A percentile compares a stretch with the other conserved stretches of the same genome.
These are phyloP conservation scores for Daldinia decipiens DNA, from an alignment of 495 filamentous ascomycete species.

Conservation along the genomic window DNA sequence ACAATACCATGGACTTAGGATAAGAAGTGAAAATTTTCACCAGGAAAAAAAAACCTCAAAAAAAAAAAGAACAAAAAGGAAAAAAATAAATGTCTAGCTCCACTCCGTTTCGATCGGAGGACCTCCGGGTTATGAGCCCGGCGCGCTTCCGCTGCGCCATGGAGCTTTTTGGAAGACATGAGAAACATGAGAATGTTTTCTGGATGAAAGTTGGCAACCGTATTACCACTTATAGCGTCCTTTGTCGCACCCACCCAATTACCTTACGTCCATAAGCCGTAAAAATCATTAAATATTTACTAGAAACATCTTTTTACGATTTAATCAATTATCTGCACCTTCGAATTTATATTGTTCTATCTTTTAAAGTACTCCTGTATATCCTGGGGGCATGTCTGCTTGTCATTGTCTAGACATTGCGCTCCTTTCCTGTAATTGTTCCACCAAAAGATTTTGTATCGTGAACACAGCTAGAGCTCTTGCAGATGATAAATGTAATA, in stretches of 20 bases:
- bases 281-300: no score
- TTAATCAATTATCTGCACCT: neutral
- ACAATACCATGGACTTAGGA: neutral
- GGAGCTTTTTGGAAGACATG: conserved; percentile 45
- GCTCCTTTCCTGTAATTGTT: neutral
- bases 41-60: neutral
- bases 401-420: neutral
- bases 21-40: neutral
- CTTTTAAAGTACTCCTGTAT: neutral
- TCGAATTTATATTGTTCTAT: neutral
- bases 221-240: neutral
- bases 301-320: neutral
- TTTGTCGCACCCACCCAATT: neutral
- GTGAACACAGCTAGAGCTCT: no score
- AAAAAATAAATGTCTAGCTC: conserved; percentile 44
- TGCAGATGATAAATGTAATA: no score
- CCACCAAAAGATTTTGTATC: no score
- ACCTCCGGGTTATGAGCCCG: conserved; percentile 61
- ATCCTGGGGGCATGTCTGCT: neutral
- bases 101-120: conserved; percentile 57
- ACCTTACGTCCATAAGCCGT: neutral
- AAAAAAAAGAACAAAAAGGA: conserved; percentile 1
- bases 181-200: neutral
- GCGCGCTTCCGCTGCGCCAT: conserved; percentile 59
- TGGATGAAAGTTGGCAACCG: neutral